phyloP scores from a whole-genome alignment of 2,329 filamentous ascomycete genomes.

The Volutella citrinella region DNA sequence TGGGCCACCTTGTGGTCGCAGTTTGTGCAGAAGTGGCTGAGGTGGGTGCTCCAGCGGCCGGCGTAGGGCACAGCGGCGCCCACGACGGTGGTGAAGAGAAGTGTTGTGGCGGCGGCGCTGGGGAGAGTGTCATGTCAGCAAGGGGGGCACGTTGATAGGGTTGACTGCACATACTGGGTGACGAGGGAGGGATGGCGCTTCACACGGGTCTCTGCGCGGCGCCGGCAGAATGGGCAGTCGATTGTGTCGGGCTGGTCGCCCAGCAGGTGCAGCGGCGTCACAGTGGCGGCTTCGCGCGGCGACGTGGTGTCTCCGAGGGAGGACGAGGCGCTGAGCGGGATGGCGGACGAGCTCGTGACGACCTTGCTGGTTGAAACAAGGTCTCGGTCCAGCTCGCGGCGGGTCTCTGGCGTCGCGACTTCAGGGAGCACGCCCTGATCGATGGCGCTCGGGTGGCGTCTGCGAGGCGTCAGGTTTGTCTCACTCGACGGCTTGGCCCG shows the following conservation, averaged over 20 bases:
- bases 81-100: slow-evolving; percentile 18
- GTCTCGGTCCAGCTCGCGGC: too few relatives aligned
- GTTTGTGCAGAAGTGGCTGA: slow-evolving; percentile 19
- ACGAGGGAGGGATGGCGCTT: slow-evolving; percentile 17
- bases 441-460: too few relatives aligned
- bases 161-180: slow-evolving; percentile 16
- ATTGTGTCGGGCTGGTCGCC: slow-evolving; percentile 20
- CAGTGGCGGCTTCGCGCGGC: too few relatives aligned
- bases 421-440: too few relatives aligned
- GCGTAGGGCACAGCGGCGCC: slow-evolving; percentile 20
- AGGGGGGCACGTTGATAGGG: rapidly evolving
- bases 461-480: too few relatives aligned
- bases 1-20: slow-evolving; percentile 20
- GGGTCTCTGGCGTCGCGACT: too few relatives aligned
- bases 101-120: slow-evolving; percentile 15
- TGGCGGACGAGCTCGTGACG: too few relatives aligned
- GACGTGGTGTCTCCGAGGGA: too few relatives aligned
- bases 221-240: slow-evolving; percentile 21
- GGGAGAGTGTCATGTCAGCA: background rate
- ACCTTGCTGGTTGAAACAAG: too few relatives aligned
- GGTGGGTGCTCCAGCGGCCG: slow-evolving; percentile 16
- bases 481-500: too few relatives aligned
- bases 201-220: slow-evolving; percentile 16
- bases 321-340: too few relatives aligned
- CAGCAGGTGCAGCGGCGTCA: slow-evolving; percentile 20